Percentiles rank a stretch among this genome's conserved stretches.
phyloP scores from a whole-genome alignment of 495 filamentous ascomycete species.

The Pyrenula massariospora region DNA sequence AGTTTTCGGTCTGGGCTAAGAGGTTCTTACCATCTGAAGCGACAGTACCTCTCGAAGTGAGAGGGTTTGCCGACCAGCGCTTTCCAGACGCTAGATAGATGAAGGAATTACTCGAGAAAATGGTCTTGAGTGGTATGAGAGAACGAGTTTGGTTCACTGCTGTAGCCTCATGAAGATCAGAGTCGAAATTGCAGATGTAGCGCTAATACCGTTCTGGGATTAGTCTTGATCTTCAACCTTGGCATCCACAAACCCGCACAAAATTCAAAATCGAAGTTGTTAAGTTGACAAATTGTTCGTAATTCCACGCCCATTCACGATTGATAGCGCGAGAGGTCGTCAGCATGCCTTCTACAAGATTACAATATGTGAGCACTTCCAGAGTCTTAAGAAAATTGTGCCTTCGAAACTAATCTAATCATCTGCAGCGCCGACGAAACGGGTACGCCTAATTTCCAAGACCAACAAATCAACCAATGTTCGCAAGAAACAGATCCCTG shows the following conservation, averaged over 20 bases:
- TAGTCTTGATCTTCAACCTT: not conserved
- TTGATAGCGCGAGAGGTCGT: no score
- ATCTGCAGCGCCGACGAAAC: constrained; percentile 69
- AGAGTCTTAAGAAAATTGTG: not conserved
- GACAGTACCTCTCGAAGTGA: constrained; percentile 8
- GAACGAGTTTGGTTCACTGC: no score
- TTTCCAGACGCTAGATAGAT: no score
- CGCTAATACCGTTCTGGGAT: not conserved
- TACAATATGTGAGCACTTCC: constrained; percentile 54
- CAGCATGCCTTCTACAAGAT: constrained; percentile 59
- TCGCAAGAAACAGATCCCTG: no score
- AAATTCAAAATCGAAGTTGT: constrained; percentile 32
- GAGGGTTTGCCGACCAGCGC: not conserved
- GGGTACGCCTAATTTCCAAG: constrained; percentile 50
- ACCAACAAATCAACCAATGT: no score
- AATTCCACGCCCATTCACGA: no score
- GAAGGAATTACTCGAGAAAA: no score
- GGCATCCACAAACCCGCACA: constrained; percentile 37
- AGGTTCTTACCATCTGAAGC: constrained; percentile 10
- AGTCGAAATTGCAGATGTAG: not conserved
- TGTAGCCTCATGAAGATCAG: not conserved
- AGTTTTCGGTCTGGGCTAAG: constrained; percentile 5
- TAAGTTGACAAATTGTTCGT: no score
- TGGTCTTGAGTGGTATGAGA: no score
- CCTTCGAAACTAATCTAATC: constrained; percentile 15